Conservation (phyloP, 1,139 yeast species). For the Yamadazyma dushanensis region DNA sequence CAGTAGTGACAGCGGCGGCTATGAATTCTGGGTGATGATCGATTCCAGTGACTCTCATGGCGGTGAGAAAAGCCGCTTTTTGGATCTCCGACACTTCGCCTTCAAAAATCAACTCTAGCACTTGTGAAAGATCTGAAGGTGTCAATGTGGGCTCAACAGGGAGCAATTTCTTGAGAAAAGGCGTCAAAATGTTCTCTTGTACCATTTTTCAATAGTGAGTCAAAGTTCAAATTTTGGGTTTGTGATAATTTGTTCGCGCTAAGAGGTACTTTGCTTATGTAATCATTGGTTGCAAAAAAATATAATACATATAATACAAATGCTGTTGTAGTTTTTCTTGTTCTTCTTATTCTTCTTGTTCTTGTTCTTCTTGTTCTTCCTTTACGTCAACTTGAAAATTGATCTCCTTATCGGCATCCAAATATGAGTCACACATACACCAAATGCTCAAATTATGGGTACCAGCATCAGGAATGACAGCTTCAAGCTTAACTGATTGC, state of each 20-base stretch:
- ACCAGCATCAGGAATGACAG: constrained; percentile 63
- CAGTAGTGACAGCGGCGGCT: constrained; percentile 79
- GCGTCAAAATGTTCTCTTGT: constrained; percentile 44
- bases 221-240: too few species aligned
- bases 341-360: background rate
- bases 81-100: constrained; percentile 69
- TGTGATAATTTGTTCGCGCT: too few species aligned
- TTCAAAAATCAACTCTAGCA: constrained; percentile 58
- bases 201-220: too few species aligned
- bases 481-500: constrained; percentile 54
- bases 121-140: constrained; percentile 60
- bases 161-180: constrained; percentile 63
- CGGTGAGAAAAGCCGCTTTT: constrained; percentile 76
- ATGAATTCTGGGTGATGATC: constrained; percentile 81
- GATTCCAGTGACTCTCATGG: constrained; percentile 68
- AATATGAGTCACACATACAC: constrained; percentile 89
- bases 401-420: constrained; percentile 88
- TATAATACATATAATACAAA: background rate
- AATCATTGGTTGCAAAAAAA: too few species aligned
- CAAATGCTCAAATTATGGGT: constrained; percentile 63
- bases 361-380: background rate
- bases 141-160: constrained; percentile 59
- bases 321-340: background rate
- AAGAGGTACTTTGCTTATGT: too few species aligned
- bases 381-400: constrained; percentile 20